phyloP scores from a whole-genome alignment of 1,284 basidiomycete genomes.

The Vanrija sp. region DNA sequence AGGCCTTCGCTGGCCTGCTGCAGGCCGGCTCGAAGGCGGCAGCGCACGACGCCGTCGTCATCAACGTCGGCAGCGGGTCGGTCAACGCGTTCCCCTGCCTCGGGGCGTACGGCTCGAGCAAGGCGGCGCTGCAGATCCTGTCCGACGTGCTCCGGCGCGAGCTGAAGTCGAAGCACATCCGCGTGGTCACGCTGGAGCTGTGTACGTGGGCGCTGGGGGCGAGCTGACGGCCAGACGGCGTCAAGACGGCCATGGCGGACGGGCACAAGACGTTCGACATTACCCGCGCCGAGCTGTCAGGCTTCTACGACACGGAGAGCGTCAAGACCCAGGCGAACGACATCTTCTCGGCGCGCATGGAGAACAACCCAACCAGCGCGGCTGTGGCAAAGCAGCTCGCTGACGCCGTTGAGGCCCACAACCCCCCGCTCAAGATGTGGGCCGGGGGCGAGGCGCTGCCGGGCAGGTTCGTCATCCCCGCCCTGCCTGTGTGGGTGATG shows the following conservation, averaged over 20 bases:
- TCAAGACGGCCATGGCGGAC: conserved; percentile 1
- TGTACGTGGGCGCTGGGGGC: conserved; percentile 2
- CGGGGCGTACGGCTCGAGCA: conserved; percentile 10
- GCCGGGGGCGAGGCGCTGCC: background rate
- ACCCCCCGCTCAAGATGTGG: conserved; percentile 2
- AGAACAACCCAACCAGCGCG: background rate
- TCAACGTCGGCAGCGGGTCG: conserved; percentile 23
- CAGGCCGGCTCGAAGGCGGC: background rate
- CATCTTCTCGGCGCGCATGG: background rate
- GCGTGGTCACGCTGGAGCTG: background rate
- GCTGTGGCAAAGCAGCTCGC: background rate
- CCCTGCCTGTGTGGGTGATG: background rate
- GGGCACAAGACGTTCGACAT: background rate
- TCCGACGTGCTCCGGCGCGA: conserved; percentile 15
- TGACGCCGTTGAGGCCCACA: background rate
- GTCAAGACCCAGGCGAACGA: background rate
- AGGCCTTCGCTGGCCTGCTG: conserved; percentile 16
- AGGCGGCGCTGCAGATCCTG: conserved; percentile 13
- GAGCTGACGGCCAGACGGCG: background rate
- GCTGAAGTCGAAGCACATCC: conserved; percentile 7
- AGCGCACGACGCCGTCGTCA: background rate
- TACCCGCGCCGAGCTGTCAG: background rate
- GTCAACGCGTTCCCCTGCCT: conserved; percentile 11
- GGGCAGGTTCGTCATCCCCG: conserved; percentile 1
- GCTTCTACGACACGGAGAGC: background rate